Evolutionary conservation across 805 yeast genomes (phyloP), one percentile per base, ranked within the genome.

Genomic region (Jamesozyma rosinii): DNA sequence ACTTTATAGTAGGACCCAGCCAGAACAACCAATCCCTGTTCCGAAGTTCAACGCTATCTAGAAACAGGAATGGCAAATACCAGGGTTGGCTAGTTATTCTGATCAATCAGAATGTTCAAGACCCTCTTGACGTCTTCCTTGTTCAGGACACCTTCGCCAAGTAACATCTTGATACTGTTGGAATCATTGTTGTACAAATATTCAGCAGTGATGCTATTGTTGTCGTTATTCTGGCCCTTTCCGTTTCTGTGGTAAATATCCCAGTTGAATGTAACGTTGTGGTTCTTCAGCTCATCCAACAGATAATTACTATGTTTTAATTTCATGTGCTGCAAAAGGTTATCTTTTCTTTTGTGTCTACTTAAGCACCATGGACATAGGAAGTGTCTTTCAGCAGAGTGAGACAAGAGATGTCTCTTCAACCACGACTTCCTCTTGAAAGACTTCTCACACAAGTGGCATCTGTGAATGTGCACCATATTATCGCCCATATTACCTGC

Each of bases 391-490:
- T 53, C 55, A 17, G 56, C 49, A 2, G 64, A 57, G 38, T 61
- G 66, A 15, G 64, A 58, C 20, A 61, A 40, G 15, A 60, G 41
- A 44, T 61, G 66, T 38, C 66, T 49, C 44, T 58, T 55, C 35
- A 60, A 48, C 66, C 66, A 61, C n/a, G 66, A 61, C 38, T 54
- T 55, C 19, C 66, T 52, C 35, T 53, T 57, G 40, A 61, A 61
- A 13, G 53, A 51, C 44, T 60, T 60, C 17, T 51, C 56, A 44
- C 66, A 61, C 15, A 59, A 38, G 24, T 51, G 55, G 42, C 66
- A 61, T 33, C 50, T 44, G 60, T 65, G 53, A 34, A 44, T 35
- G 32, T 43, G 44, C 11, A 11, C 31, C 18, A 35, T 15, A 18
- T 24, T 24, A 24, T 36, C 40, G 31, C 32, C 35, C 27, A 20